Base-by-base conservation (phyloP, 2,329 filamentous ascomycete species). In the Aspergillus bombycis region DNA sequence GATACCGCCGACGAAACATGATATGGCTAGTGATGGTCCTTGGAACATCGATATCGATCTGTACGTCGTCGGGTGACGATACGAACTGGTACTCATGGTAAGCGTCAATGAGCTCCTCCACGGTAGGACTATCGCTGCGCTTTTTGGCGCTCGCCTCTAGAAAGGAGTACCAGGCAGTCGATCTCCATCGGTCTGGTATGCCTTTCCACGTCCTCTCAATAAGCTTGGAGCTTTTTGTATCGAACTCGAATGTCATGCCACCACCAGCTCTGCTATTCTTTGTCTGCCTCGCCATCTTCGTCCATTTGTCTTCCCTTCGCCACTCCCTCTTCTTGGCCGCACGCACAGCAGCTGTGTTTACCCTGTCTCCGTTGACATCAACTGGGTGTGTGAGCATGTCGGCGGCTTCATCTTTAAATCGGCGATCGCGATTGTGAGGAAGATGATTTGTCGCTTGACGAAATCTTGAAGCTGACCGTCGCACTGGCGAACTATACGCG, bases 31-130 rank as follows among this genome's bases (percentile, higher is more conserved):
- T 96, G 76, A 99, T 96, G 5, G 95, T 98, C 60, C 95, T 87
- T 0, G 95, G 95, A 21, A 99, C 95, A 76, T 99, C 95, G 50
- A 98, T 88, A 77, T 99, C 95, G 71, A 99, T 99, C 79, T 99
- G 95, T 26, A 94, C 89, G 77, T 99, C 95, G 74, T 99, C 95
- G 0, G 93, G 89, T 3, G 91, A 97, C 60, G 88, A 88, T 63
- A 88, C 81, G 19, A 88, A 82, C 72, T 96, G 90, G 32, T 96
- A 85, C 50, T 87, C 85, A 75, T 91, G 86, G 74, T 93, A 97
- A 34, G 86, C 83, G 48, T 85, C 83, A 45, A 93, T 87, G 55
- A 98, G 85, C 61, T 91, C 85, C 46, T 89, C 87, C 61, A 95
- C 92, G 0, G 87, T 83, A 4, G 87, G 85, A 57, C 85, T 87